Percentiles rank a stretch among this genome's conserved stretches.
Conservation (phyloP, 495 filamentous ascomycete genomes). For the Neurospora sp. region DNA sequence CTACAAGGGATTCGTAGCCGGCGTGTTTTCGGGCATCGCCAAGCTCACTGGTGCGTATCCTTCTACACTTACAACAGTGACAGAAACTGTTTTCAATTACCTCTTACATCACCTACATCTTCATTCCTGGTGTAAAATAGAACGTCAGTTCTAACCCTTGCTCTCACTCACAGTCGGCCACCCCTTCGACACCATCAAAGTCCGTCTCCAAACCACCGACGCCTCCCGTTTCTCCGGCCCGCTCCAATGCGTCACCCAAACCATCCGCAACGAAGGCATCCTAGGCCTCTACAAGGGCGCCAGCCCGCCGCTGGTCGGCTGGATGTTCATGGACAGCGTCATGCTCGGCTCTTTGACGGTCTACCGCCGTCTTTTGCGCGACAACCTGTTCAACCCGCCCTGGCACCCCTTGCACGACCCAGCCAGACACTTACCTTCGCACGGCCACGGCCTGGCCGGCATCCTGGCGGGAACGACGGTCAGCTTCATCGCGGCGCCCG, state of each 20-base stretch:
- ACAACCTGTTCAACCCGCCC: slow-evolving; percentile 63
- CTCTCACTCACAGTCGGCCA: slow-evolving; percentile 30
- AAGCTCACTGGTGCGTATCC: slow-evolving; percentile 65
- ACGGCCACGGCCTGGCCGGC: slow-evolving; percentile 81
- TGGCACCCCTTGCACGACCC: slow-evolving; percentile 20
- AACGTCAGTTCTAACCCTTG: background rate
- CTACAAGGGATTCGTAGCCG: slow-evolving; percentile 92
- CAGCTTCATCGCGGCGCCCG: slow-evolving; percentile 81
- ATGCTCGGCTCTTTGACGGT: slow-evolving; percentile 90
- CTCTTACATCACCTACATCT: background rate
- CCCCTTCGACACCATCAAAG: slow-evolving; percentile 91
- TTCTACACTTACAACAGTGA: background rate
- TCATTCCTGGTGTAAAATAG: background rate
- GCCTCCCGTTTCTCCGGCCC: slow-evolving; percentile 72
- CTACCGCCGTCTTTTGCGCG: slow-evolving; percentile 71
- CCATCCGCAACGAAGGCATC: slow-evolving; percentile 69
- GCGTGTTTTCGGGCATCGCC: slow-evolving; percentile 84
- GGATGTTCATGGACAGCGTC: slow-evolving; percentile 96
- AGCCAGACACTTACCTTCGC: slow-evolving; percentile 48
- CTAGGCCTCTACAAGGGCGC: slow-evolving; percentile 82
- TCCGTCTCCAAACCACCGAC: slow-evolving; percentile 83
- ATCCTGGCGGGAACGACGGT: slow-evolving; percentile 83
- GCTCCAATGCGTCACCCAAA: slow-evolving; percentile 74
- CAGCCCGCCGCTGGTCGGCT: slow-evolving; percentile 81
- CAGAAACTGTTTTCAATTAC: background rate